These are phyloP conservation scores for Claviceps arundinis DNA, from an alignment of 2,329 filamentous ascomycete genomes.

Conservation along the genomic window DNA sequence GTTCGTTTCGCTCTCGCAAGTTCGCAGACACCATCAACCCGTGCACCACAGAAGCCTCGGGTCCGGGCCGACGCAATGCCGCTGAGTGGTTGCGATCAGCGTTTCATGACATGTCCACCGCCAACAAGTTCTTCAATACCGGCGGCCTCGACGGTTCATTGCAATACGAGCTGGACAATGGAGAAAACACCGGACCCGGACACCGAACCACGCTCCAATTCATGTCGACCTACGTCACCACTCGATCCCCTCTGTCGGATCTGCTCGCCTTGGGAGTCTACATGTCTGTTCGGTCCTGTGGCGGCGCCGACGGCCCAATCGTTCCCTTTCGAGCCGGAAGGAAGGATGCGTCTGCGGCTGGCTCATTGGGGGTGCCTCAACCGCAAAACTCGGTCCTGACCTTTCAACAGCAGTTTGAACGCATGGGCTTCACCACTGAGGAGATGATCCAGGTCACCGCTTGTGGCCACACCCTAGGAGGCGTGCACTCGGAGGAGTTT, in stretches of 20 bases:
- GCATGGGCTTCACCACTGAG: constrained; percentile 40
- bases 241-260: constrained; percentile 39
- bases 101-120: constrained; percentile 49
- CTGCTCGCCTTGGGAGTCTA: constrained; percentile 46
- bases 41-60: constrained; percentile 38
- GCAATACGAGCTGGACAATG: constrained; percentile 41
- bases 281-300: constrained; percentile 44
- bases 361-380: constrained; percentile 38
- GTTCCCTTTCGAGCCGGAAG: constrained; percentile 41
- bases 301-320: constrained; percentile 29
- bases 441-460: constrained; percentile 49
- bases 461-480: constrained; percentile 48
- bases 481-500: constrained; percentile 42
- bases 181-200: constrained; percentile 43
- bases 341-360: constrained; percentile 36
- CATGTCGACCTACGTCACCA: constrained; percentile 39
- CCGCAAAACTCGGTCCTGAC: constrained; percentile 39
- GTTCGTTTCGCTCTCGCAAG: constrained; percentile 38
- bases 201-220: constrained; percentile 40
- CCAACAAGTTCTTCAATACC: constrained; percentile 29
- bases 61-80: constrained; percentile 41
- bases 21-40: constrained; percentile 45
- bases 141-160: constrained; percentile 48
- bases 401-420: constrained; percentile 40
- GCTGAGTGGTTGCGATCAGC: constrained; percentile 49